Conservation (phyloP, 352 stramenopile genomes). For the Phytophthora syringae region DNA sequence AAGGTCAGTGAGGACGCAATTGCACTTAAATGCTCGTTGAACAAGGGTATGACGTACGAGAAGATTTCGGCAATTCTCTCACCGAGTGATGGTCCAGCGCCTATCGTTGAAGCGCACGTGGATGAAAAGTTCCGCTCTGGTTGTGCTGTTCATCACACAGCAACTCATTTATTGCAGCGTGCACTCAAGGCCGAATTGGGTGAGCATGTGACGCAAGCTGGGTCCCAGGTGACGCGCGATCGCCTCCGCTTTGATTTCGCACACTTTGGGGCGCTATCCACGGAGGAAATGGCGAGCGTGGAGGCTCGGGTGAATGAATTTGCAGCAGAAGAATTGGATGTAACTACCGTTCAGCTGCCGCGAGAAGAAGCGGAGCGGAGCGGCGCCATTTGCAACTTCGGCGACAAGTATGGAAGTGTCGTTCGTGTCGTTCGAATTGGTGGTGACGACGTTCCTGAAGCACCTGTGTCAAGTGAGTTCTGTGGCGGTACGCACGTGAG, state of each 20-base stretch:
- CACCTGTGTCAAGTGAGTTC: constrained; percentile 62
- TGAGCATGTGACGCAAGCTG: constrained; percentile 76
- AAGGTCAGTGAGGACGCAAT: constrained; percentile 50
- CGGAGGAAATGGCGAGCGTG: constrained; percentile 65
- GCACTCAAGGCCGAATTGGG: constrained; percentile 73
- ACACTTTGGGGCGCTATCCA: constrained; percentile 73
- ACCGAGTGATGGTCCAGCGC: not conserved
- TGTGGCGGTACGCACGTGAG: constrained; percentile 80
- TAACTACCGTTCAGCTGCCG: constrained; percentile 53
- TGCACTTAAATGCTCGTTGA: constrained; percentile 52
- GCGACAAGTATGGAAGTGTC: constrained; percentile 84
- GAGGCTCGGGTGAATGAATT: constrained; percentile 66
- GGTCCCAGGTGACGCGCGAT: constrained; percentile 66
- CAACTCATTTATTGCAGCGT: constrained; percentile 79
- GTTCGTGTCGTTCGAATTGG: constrained; percentile 79
- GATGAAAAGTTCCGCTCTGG: constrained; percentile 55
- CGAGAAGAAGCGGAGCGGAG: constrained; percentile 60
- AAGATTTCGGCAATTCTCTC: constrained; percentile 35
- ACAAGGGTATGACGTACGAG: constrained; percentile 31
- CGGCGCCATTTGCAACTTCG: constrained; percentile 82
- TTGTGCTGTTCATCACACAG: constrained; percentile 75
- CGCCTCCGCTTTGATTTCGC: constrained; percentile 86
- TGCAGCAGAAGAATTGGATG: constrained; percentile 43
- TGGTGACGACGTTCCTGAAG: constrained; percentile 4
- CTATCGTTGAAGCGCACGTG: constrained; percentile 50